Conservation (phyloP, 108 stramenopile genomes). For the Aurantiochytrium sp. region DNA sequence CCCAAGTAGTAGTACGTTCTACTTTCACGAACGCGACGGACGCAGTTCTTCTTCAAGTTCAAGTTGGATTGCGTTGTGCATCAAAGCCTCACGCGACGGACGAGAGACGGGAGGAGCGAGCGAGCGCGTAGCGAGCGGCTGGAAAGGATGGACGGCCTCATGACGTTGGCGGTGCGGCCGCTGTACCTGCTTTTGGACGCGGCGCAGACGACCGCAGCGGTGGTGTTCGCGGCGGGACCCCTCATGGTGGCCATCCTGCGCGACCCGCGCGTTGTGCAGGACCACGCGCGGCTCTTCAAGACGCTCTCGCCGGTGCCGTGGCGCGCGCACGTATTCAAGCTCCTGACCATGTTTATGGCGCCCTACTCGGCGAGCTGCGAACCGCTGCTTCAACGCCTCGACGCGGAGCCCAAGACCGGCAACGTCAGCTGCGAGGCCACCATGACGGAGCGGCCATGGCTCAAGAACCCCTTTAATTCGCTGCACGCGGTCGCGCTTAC, state of each 20-base stretch:
- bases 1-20: too few relatives aligned
- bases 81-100: too few relatives aligned
- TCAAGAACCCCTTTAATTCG: background rate
- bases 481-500: background rate
- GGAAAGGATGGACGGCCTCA: background rate
- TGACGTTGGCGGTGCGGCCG: background rate
- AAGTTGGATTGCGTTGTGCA: too few relatives aligned
- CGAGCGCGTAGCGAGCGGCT: too few relatives aligned
- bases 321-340: background rate
- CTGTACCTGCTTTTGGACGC: background rate
- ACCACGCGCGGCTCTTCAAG: background rate
- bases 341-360: background rate
- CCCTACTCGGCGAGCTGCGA: background rate
- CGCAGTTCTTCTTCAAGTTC: too few relatives aligned
- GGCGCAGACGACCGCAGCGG: background rate
- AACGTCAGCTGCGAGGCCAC: background rate
- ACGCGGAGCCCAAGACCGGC: background rate
- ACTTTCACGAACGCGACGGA: too few relatives aligned
- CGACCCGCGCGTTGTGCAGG: background rate
- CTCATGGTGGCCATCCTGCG: background rate
- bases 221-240: background rate
- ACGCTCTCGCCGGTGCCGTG: background rate
- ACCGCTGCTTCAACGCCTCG: background rate
- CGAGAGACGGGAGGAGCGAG: too few relatives aligned
- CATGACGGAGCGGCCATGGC: background rate